These are phyloP conservation scores for Juglanconis juglandina DNA, from an alignment of 2,329 filamentous ascomycete genomes.

Conservation along the genomic window DNA sequence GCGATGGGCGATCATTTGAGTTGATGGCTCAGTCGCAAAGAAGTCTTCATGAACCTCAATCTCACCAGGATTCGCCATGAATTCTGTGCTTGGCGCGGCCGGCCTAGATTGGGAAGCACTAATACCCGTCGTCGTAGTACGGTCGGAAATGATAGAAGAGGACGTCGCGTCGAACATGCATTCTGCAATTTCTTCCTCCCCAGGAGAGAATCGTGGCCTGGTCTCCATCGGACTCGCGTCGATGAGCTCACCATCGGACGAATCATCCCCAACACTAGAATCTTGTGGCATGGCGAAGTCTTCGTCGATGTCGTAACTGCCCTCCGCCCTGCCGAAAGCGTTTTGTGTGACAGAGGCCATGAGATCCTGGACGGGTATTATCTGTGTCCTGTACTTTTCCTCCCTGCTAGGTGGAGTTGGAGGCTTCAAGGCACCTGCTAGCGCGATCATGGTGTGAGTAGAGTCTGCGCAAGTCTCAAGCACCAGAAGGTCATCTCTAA, in stretches of 20 bases:
- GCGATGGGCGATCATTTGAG: conserved; percentile 66
- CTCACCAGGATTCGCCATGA: conserved; percentile 6
- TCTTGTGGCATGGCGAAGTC: conserved; percentile 57
- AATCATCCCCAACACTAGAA: conserved; percentile 40
- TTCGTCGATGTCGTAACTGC: conserved; percentile 60
- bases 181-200: conserved; percentile 43
- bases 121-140: conserved; percentile 37
- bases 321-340: conserved; percentile 64
- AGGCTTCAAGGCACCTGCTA: conserved; percentile 76
- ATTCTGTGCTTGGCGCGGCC: conserved; percentile 12
- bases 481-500: conserved; percentile 82
- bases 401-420: conserved; percentile 79
- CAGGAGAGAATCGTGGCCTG: conserved; percentile 37
- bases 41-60: conserved; percentile 68
- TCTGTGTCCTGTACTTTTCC: conserved; percentile 80
- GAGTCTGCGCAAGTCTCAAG: conserved; percentile 96
- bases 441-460: conserved; percentile 81
- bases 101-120: not conserved
- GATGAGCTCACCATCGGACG: conserved; percentile 31
- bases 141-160: conserved; percentile 36
- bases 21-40: conserved; percentile 61
- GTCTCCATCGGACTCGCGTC: conserved; percentile 32
- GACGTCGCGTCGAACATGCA: conserved; percentile 45
- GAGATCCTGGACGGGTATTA: conserved; percentile 83
- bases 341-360: conserved; percentile 87